phyloP scores from a whole-genome alignment of 768 basidiomycete genomes.

The Mycena crocata region DNA sequence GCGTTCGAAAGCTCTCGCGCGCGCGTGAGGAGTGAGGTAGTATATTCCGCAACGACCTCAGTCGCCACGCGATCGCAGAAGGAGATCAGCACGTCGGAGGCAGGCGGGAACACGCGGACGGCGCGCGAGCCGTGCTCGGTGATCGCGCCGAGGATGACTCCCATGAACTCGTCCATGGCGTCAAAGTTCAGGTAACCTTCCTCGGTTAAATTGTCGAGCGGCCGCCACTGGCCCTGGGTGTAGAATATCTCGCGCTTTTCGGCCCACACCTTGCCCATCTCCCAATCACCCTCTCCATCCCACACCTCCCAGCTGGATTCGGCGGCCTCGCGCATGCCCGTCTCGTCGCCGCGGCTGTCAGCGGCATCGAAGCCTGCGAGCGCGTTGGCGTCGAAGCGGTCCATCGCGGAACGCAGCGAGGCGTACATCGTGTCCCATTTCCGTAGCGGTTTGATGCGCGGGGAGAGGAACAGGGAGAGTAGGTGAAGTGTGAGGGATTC shows the following conservation, averaged over 20 bases:
- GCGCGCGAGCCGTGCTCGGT: slow-evolving; percentile 83
- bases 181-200: slow-evolving; percentile 82
- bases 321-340: slow-evolving; percentile 83
- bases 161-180: slow-evolving; percentile 94
- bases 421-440: slow-evolving; percentile 71
- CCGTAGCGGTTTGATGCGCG: slow-evolving; percentile 74
- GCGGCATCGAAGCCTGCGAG: slow-evolving; percentile 92
- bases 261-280: slow-evolving; percentile 94
- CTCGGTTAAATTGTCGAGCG: slow-evolving; percentile 82
- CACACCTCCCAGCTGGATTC: slow-evolving; percentile 90
- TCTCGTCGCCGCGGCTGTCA: slow-evolving; percentile 79
- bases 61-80: slow-evolving; percentile 88
- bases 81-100: slow-evolving; percentile 78
- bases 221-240: slow-evolving; percentile 82
- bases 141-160: slow-evolving; percentile 70
- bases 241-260: slow-evolving; percentile 97
- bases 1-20: slow-evolving; percentile 81
- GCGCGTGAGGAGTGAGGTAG: slow-evolving; percentile 77
- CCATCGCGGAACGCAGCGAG: slow-evolving; percentile 81
- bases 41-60: slow-evolving; percentile 94
- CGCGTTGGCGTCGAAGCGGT: slow-evolving; percentile 88
- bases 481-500: slow-evolving; percentile 80
- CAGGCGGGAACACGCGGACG: slow-evolving; percentile 86
- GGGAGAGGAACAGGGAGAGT: slow-evolving; percentile 81
- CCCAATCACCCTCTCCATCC: slow-evolving; percentile 77